Evolutionary conservation across 305 asterid genomes (phyloP).

Genomic region (Caryopteris hybrid): DNA sequence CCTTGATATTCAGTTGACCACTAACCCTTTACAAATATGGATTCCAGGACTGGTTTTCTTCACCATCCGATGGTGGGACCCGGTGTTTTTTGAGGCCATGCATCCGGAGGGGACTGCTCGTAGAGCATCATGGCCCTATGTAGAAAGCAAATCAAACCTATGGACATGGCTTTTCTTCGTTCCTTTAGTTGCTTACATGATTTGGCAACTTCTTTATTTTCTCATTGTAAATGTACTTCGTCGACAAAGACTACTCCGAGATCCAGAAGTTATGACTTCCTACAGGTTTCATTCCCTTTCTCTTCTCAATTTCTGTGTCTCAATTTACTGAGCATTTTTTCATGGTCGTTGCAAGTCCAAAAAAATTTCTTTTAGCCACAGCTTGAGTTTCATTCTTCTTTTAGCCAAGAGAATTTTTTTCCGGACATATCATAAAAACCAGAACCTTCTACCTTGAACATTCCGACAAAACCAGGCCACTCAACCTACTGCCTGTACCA

Average conservation of each 20-base stretch:
- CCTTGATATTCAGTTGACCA: neutral
- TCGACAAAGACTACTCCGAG: slow-evolving; percentile 68
- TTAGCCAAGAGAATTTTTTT: neutral
- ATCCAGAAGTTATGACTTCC: slow-evolving; percentile 96
- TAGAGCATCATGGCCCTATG: slow-evolving; percentile 81
- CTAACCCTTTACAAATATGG: neutral
- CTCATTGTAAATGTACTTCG: slow-evolving; percentile 87
- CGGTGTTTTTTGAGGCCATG: slow-evolving; percentile 76
- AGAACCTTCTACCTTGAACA: neutral
- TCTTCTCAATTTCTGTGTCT: no score
- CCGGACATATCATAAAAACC: no score
- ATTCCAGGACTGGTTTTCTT: slow-evolving; percentile 81
- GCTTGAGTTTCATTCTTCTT: neutral
- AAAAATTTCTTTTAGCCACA: neutral
- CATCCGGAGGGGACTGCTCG: slow-evolving; percentile 73
- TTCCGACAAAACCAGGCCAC: no score
- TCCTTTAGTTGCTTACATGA: slow-evolving; percentile 63
- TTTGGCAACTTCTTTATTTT: slow-evolving; percentile 85
- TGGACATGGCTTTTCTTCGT: slow-evolving; percentile 97
- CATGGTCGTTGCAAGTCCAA: no score
- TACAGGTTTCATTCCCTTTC: slow-evolving; percentile 58
- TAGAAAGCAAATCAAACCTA: slow-evolving; percentile 61
- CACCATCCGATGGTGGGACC: slow-evolving; percentile 98
- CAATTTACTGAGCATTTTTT: neutral
- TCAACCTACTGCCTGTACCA: no score